phyloP scores from a whole-genome alignment of 2,329 filamentous ascomycete species.

The Fusarium sp. region DNA sequence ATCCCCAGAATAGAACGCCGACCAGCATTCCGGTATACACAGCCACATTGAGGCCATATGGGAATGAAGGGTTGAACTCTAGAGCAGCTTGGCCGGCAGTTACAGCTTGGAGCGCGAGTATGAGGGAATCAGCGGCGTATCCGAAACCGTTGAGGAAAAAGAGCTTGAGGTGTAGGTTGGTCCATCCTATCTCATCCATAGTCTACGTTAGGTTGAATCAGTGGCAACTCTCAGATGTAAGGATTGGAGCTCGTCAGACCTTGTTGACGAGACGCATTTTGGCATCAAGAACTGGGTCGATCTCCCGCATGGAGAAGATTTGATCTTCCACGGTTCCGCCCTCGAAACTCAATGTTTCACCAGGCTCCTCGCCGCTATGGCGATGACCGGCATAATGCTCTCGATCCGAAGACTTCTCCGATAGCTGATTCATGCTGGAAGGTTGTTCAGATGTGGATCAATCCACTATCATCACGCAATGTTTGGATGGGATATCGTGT shows the following conservation, averaged over 20 bases:
- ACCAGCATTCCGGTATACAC: neutral
- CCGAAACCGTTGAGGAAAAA: neutral
- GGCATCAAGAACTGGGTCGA: neutral
- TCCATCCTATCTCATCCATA: neutral
- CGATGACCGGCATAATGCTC: neutral
- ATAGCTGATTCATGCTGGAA: neutral
- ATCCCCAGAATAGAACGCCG: neutral
- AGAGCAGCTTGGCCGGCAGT: neutral
- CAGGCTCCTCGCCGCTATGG: neutral
- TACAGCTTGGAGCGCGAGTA: neutral
- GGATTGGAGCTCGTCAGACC: neutral
- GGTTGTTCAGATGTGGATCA: neutral
- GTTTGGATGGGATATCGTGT: too few species aligned
- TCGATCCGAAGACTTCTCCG: neutral
- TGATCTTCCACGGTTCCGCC: neutral
- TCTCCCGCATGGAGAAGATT: neutral
- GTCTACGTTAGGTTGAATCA: neutral
- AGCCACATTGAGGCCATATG: neutral
- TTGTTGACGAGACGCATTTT: neutral
- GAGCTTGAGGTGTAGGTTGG: neutral
- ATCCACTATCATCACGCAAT: neutral
- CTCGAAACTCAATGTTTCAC: neutral
- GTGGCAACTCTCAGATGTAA: accelerated
- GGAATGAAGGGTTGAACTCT: neutral
- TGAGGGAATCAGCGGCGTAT: neutral